phyloP scores from a whole-genome alignment of 108 stramenopile genomes.

The Fistulifera pelliculosa region DNA sequence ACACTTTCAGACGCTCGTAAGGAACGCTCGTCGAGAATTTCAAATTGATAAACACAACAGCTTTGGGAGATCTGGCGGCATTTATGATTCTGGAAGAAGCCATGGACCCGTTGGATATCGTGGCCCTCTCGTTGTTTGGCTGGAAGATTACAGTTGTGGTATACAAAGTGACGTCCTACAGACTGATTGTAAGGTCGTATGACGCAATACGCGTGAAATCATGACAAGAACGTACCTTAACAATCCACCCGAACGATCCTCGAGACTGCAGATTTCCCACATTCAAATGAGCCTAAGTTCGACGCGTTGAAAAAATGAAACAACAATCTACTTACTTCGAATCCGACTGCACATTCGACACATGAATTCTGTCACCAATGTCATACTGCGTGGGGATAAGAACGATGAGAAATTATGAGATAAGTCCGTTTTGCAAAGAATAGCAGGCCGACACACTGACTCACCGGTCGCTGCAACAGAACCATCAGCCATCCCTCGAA shows the following conservation, averaged over 20 bases:
- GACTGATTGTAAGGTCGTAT: too few species aligned
- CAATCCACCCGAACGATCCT: constrained; percentile 46
- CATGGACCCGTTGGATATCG: constrained; percentile 55
- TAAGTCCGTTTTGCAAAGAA: too few species aligned
- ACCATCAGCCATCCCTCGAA: constrained; percentile 66
- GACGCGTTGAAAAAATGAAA: background rate
- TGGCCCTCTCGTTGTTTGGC: constrained; percentile 61
- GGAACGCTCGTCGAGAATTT: constrained; percentile 52
- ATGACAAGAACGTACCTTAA: constrained; percentile 12
- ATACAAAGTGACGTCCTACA: constrained; percentile 42
- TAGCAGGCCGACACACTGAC: background rate
- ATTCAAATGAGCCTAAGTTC: background rate
- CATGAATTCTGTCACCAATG: constrained; percentile 68
- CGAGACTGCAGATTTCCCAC: constrained; percentile 5
- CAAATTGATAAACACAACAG: constrained; percentile 27
- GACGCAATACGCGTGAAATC: too few species aligned
- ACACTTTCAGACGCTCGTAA: constrained; percentile 33
- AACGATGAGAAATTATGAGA: constrained; percentile 28
- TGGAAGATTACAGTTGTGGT: constrained; percentile 57
- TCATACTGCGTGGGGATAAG: constrained; percentile 57
- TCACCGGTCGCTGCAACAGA: constrained; percentile 16
- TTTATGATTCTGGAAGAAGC: constrained; percentile 54
- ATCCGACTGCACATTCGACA: constrained; percentile 15
- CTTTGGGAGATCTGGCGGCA: constrained; percentile 55
- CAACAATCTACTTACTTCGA: background rate